Base-by-base conservation (phyloP, 179 eudicot genomes). In the Silene vulgaris region DNA sequence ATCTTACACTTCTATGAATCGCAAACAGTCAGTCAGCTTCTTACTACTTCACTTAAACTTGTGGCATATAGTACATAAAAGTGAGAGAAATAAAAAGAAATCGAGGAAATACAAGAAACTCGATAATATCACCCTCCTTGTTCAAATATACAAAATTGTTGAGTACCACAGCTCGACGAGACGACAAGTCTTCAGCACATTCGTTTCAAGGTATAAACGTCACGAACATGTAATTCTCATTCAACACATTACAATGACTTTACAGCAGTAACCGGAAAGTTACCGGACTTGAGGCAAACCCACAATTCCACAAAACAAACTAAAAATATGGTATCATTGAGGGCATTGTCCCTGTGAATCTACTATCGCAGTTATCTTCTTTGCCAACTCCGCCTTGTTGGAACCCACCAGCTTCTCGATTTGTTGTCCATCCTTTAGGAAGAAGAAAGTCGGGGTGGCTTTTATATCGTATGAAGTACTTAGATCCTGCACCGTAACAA, bases 391-490 rank as follows among this genome's bases (percentile, higher is more conserved):
- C 1, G 88, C 89, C 81, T 90, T 92, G 85, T 95, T 95, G 78
- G 97, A 96, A 37, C 99, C 99, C 12, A 95, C 99, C 29, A 95
- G 91, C 73, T 92, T 95, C 81, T 95, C 99, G 20, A 95, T 69
- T 80, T 95, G 93, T 59, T 89, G 85, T 65, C 97, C 99, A 66
- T 90, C 90, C 83, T 84, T 88, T 8, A 95, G 90, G 85, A 95
- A 95, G 88, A 95, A 95, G 91, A 92, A 95, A 20, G 97, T 95
- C 21, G 99, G 99, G 60, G 97, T 95, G 54, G 98, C 98, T 80
- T 92, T 90, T 69, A 94, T 92, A 74, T 92, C 99, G 89, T 85
- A 89, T 75, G 96, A 88, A 60, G 96, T 83, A 81, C 99, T 95
- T 20, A 95, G 88, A 32, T 95, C 97, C 97, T 95, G 93, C 84